Evolutionary conservation across 202 grass and related monocot species (phyloP), one percentile per base, ranked within the genome.

Genomic region (Setaria viridis): DNA sequence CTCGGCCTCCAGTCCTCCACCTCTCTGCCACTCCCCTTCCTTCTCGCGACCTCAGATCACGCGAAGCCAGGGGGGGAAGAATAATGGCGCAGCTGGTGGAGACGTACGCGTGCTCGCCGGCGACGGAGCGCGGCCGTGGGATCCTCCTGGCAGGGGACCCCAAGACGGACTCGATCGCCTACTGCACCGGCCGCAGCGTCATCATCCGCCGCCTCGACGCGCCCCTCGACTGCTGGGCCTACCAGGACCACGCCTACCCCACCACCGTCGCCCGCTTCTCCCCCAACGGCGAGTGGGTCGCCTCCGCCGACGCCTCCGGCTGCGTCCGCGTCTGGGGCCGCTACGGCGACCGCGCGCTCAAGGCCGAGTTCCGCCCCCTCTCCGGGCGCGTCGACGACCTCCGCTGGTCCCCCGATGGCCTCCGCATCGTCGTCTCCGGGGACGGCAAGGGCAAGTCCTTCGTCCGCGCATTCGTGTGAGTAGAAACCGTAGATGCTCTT

Each of bases 231-330:
- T 82, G 86, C 6, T 88, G 81, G 68, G 87, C 88, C 80, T 96
- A 99, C 82, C 92, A 85, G 16, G 97, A 99, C 20, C 97, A 99
- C 86, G 94, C 90, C 51, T 93, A 99, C 83, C 93, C 90, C 35
- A 85, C 87, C 76, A 93, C 97, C 35, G 93, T 96, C 54, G 97
- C 93, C 5, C 93, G 97, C 41, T 93, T 99, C 84, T 99, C 93
- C 45, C 96, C 96, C 72, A 99, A 99, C 64, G 90, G 96, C 11
- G 96, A 99, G 90, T 99, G 96, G 96, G 80, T 99, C 63, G 97
- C 97, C 46, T 99, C 97, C 46, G 93, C 92, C 43, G 93, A 99
- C 74, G 88, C 88, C 42, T 99, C 93, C 0, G 93, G 97, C 0
- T 86, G 89, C 65, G 85, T 94, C 81, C 88, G 93, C 55, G 85